A percentile compares a stretch with the other conserved stretches of the same genome.
Conservation (phyloP, 164 flowering plant genomes). For the Santalum album region DNA sequence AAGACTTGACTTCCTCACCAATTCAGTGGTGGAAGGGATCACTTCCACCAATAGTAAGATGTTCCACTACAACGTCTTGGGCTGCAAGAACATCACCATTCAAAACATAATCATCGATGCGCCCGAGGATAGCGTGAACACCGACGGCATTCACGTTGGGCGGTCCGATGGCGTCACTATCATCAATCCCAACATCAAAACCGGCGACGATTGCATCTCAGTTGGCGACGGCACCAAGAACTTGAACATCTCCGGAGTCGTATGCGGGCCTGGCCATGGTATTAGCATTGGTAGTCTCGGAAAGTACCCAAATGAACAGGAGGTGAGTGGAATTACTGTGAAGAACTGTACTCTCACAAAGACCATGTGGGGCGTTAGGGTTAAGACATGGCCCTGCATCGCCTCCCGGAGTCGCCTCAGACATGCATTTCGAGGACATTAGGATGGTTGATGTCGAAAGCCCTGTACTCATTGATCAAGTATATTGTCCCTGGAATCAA, state of each 20-base stretch:
- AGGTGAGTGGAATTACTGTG: not conserved
- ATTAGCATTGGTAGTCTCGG: not conserved
- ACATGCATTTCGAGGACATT: constrained; percentile 30
- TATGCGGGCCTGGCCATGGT: not conserved
- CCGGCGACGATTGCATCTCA: constrained; percentile 28
- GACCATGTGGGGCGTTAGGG: constrained; percentile 22
- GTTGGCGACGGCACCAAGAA: constrained; percentile 11
- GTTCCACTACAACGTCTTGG: constrained; percentile 17
- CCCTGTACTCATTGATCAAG: constrained; percentile 47
- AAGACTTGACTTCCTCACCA: no score
- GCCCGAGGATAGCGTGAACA: constrained; percentile 11
- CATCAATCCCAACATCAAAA: constrained; percentile 9
- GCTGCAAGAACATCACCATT: constrained; percentile 16
- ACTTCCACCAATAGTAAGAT: no score
- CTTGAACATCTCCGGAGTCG: not conserved
- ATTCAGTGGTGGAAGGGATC: no score
- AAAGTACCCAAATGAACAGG: not conserved
- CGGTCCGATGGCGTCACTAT: not conserved
- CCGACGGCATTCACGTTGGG: constrained; percentile 3
- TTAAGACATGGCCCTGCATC: constrained; percentile 25
- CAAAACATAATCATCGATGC: constrained; percentile 10
- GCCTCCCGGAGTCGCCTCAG: constrained; percentile 9
- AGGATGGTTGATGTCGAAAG: constrained; percentile 29
- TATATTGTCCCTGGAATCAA: constrained; percentile 32
- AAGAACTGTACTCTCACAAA: constrained; percentile 14